Evolutionary conservation across 2,329 filamentous ascomycete species (phyloP).

Genomic region (Talaromyces sp.): DNA sequence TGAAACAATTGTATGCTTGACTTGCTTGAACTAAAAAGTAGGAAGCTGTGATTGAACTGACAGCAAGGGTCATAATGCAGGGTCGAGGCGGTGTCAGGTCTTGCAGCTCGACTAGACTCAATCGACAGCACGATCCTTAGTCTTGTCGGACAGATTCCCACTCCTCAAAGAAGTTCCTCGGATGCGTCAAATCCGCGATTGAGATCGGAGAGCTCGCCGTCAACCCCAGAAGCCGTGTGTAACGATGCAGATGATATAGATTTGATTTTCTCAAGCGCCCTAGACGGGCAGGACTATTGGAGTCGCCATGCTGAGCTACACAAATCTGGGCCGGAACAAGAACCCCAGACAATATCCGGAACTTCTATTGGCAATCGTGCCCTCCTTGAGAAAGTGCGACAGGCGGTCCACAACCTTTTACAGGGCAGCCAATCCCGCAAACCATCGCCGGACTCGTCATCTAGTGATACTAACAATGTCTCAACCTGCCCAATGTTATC

Average conservation of each 20-base stretch:
- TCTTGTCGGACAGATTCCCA: slow-evolving; percentile 2
- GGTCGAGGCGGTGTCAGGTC: not conserved
- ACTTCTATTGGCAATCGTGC: slow-evolving; percentile 4
- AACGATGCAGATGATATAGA: slow-evolving; percentile 6
- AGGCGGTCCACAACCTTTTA: not conserved
- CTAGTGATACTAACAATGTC: not conserved
- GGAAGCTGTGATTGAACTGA: not conserved
- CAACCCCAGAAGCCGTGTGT: not conserved
- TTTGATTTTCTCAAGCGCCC: not conserved
- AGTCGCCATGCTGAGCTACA: not conserved
- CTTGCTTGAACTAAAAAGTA: not conserved
- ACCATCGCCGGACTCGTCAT: not conserved
- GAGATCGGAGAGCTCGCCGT: not conserved
- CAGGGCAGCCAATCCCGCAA: not conserved
- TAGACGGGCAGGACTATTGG: slow-evolving; percentile 2
- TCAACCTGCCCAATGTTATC: not conserved
- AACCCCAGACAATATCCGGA: slow-evolving; percentile 1
- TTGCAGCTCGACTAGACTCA: slow-evolving; percentile 4
- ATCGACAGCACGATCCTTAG: not conserved
- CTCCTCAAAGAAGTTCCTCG: not conserved
- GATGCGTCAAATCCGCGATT: not conserved
- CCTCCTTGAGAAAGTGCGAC: not conserved
- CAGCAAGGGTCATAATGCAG: not conserved
- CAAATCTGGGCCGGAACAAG: slow-evolving; percentile 1
- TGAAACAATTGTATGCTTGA: slow-evolving; percentile 1